Base-by-base conservation (phyloP, 192 early-diverging fungal genomes). In the Dissophora globulifera region DNA sequence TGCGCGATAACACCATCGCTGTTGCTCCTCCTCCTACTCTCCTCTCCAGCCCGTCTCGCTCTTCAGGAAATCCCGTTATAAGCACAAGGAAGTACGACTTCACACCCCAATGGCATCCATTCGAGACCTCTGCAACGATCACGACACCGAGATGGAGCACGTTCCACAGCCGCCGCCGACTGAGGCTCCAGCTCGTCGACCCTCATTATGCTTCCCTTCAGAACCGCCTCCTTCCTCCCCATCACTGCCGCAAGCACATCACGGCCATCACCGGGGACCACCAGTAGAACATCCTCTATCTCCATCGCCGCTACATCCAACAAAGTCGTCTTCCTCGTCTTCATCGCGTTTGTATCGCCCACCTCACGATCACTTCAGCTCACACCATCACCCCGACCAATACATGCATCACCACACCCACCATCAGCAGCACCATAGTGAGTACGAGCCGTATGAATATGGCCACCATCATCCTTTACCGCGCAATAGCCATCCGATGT, bases 71-170 rank as follows among this genome's bases (percentile, higher is more conserved):
- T n/a, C n/a, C n/a, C n/a, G n/a, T n/a, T n/a, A n/a, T n/a, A n/a
- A n/a, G n/a, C n/a, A n/a, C n/a, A n/a, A n/a, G n/a, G n/a, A n/a
- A n/a, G n/a, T n/a, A n/a, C n/a, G n/a, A n/a, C n/a, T n/a, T n/a
- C n/a, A n/a, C n/a, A n/a, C n/a, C n/a, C n/a, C 35, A 6, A 52
- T 52, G 50, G 7, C 26, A 23, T 52, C 50, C 50, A 30, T 52
- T 29, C 50, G 50, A 4, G 50, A 52, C 16, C 2, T 52, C n/a
- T 52, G 50, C 20, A 52, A 52, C 20, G 11, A 23, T 2, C 13
- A 9, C 29, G 50, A 52, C 29, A 30, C 29, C 26, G 50, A 52
- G 27, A 52, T 52, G 50, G 27, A 52, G 31, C 5, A 12, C 30
- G 30, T 1, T 17, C 29, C 50, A 13, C 50, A 17, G 23, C 20